A percentile compares a stretch with the other conserved stretches of the same genome.
Evolutionary conservation across 2,329 filamentous ascomycete species (phyloP).

Genomic region (Ascochyta rabiei): DNA sequence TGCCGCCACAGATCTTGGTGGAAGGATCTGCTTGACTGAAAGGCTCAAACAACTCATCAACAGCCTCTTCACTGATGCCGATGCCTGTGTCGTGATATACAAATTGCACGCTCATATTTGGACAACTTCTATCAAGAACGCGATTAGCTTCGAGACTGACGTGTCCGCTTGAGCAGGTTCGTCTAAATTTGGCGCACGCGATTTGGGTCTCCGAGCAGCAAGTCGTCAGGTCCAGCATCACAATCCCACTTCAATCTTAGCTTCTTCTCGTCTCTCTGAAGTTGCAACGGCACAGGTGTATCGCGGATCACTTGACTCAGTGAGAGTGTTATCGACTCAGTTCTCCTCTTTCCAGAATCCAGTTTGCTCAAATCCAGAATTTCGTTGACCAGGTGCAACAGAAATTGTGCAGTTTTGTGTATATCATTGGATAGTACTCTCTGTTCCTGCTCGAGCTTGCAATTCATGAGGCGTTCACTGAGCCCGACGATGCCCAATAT

Average conservation of each 20-base stretch:
- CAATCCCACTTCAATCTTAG: slow-evolving; percentile 63
- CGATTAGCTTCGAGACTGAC: too few species aligned
- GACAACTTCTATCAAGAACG: background rate
- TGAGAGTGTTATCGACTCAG: slow-evolving; percentile 57
- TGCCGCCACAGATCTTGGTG: slow-evolving; percentile 42
- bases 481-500: too few species aligned
- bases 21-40: slow-evolving; percentile 26
- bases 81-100: slow-evolving; percentile 41
- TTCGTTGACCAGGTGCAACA: slow-evolving; percentile 47
- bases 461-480: too few species aligned
- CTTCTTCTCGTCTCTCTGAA: slow-evolving; percentile 42
- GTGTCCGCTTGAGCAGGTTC: slow-evolving; percentile 38
- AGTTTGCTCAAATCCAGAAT: slow-evolving; percentile 55
- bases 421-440: too few species aligned
- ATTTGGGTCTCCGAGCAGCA: slow-evolving; percentile 50
- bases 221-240: slow-evolving; percentile 57
- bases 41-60: slow-evolving; percentile 26
- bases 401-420: too few species aligned
- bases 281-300: slow-evolving; percentile 49
- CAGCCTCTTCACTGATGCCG: slow-evolving; percentile 37
- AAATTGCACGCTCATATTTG: slow-evolving; percentile 32
- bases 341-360: slow-evolving; percentile 55
- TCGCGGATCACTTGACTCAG: slow-evolving; percentile 61
- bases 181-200: slow-evolving; percentile 43
- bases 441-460: too few species aligned